Base-by-base conservation (phyloP, 305 asterid genomes). In the Fraxinus albicans region DNA sequence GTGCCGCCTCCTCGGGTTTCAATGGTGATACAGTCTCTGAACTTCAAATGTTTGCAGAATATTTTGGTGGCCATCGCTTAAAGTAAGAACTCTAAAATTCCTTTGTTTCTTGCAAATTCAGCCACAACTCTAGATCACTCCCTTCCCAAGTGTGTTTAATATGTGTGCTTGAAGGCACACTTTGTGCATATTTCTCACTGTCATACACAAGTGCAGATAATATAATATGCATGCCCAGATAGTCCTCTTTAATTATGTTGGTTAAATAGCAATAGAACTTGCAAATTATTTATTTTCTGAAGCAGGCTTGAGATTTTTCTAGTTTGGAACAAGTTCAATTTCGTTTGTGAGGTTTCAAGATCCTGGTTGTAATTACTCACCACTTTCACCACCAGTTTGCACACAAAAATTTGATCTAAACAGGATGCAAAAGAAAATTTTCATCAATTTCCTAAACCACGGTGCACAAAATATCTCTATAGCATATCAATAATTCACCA, bases 1-100 rank as follows among this genome's bases (percentile, higher is more conserved):
- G 95, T 76, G 97, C 99, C 80, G 93, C 93, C 75, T 92, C 95
- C 73, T 98, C 97, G 15, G 99, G 99, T 80, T 93, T 95, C 87
- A 91, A 86, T 86, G 85, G 85, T 35, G 94, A 92, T 53, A 89
- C 95, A 33, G 91, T 94, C 44, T 84, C 91, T 17, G 94, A 93
- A 85, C 99, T 95, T 91, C 95, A 89, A 87, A 87, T 90, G 90
- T 94, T 95, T 90, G 93, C 99, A 17, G 97, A 92, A 81, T 83
- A 73, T 77, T 95, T 95, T 87, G 97, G 97, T 79, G 92, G 94
- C 76, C 90, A 79, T 78, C 97, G 93, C 81, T 86, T 95, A 40
- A 90, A 89, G 99, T 95, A 90, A 94, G 95, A 47, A 47, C 81
- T 84, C 73, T 60, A 0, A 7, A 77, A 27, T 19, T 23, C 83